Base-by-base conservation (phyloP, 441 rosid genomes). In the Populus tomentosa region DNA sequence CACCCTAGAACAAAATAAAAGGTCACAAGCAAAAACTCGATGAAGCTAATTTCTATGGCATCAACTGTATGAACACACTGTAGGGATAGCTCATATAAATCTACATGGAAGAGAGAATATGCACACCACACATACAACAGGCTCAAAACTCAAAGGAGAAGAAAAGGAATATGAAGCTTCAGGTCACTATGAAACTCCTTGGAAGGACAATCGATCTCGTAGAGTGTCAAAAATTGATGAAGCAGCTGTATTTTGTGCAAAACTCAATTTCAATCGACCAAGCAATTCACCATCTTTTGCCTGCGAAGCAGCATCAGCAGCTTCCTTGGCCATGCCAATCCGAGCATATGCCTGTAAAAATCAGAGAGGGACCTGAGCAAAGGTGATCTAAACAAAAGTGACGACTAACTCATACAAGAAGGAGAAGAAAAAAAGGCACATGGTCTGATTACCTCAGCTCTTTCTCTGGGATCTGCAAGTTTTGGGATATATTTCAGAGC, bases 281-380 rank as follows among this genome's bases (percentile, higher is more conserved):
- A 96, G 90, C 87, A 96, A 86, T 83, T 94, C 99, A 3, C 97
- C 97, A 78, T 95, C 99, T 82, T 94, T 92, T 62, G 98, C 96
- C 80, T 92, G 99, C 69, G 98, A 91, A 14, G 99, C 99, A 76
- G 95, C 94, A 81, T 94, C 98, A 10, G 98, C 99, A 24, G 99
- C 99, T 87, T 96, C 99, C 85, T 96, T 94, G 4, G 98, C 98
- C 98, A 94, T 94, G 75, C 97, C 99, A 69, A 96, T 90, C 79
- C 94, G 91, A 78, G 98, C 98, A 82, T 87, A 96, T 50, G 97
- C 92, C 99, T 96, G 85, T 70, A 3, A 72, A 21, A 67, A 50
- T 16, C 7, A 59, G 30, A 71, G 10, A 76, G 7, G 28, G 67
- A 5, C 9, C 61, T 63, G 18, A 75, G 77, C 70, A 71, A 30